Percentiles rank a stretch among this genome's conserved stretches.
Conservation (phyloP, 163 green algal species). For the Prototheca stagnorum region DNA sequence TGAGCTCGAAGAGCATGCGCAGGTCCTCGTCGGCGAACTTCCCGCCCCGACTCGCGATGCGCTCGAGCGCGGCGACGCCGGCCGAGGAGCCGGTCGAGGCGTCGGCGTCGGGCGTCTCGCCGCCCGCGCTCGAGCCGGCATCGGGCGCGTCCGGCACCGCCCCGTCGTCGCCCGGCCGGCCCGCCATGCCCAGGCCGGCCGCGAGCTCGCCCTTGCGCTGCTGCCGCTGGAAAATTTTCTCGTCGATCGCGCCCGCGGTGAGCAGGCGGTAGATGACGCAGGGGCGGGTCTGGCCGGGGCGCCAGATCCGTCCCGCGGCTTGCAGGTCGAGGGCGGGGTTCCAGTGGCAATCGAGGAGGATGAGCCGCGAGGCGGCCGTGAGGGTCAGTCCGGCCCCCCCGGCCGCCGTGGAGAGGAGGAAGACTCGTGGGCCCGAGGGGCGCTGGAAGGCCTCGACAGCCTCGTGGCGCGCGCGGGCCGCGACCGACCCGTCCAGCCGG, state of each 20-base stretch:
- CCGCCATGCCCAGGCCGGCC: background rate
- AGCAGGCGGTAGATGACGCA: conserved; percentile 62
- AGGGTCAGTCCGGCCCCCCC: conserved; percentile 90
- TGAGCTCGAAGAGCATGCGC: conserved; percentile 14
- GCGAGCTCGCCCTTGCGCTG: conserved; percentile 40
- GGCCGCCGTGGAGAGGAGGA: conserved; percentile 79
- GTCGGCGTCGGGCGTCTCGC: too few species aligned
- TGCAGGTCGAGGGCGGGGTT: conserved; percentile 69
- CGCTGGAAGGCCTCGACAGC: conserved; percentile 46
- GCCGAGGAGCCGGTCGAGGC: background rate
- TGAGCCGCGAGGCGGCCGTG: conserved; percentile 65
- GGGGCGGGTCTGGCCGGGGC: conserved; percentile 54
- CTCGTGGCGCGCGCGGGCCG: conserved; percentile 15
- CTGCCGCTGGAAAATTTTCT: conserved; percentile 73
- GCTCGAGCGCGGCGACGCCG: background rate
- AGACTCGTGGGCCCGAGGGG: conserved; percentile 20
- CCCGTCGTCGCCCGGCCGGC: background rate
- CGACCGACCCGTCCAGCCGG: conserved; percentile 63
- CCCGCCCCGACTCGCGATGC: background rate
- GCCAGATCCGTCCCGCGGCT: conserved; percentile 84
- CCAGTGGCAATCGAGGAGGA: conserved; percentile 44
- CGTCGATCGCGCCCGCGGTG: conserved; percentile 53
- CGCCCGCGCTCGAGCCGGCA: too few species aligned
- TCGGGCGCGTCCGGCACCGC: too few species aligned
- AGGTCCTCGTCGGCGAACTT: conserved; percentile 18